Conservation (phyloP, 2,329 filamentous ascomycete species). For the Calonectria pteridis region DNA sequence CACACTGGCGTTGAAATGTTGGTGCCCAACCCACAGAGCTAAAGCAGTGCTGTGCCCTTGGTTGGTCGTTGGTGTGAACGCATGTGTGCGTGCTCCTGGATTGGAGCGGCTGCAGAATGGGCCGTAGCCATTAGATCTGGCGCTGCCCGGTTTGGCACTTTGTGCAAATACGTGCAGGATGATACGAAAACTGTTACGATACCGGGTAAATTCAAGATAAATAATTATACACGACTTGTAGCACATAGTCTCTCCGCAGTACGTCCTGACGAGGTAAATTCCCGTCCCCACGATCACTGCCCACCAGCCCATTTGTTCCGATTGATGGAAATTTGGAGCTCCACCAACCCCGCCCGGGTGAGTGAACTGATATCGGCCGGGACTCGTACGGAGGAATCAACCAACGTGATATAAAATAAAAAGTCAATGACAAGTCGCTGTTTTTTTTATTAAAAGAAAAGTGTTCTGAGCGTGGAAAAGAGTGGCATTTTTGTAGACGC, state of each 20-base stretch:
- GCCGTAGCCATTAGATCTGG: not conserved
- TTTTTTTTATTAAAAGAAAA: not conserved
- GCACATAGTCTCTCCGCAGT: not conserved
- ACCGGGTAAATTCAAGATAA: not conserved
- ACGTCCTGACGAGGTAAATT: not conserved
- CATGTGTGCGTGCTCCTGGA: not conserved
- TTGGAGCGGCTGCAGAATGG: not conserved
- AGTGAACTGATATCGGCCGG: constrained; percentile 11
- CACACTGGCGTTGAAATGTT: not conserved
- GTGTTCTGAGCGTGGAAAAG: too few species aligned
- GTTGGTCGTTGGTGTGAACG: not conserved
- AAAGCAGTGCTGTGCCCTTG: not conserved
- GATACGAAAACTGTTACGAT: constrained; percentile 9
- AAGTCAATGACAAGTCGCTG: not conserved
- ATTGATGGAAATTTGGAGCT: constrained; percentile 11
- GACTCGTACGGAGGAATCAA: not conserved
- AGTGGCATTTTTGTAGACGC: not conserved
- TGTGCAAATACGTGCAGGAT: too few species aligned
- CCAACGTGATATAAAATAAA: not conserved
- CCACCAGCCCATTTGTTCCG: not conserved
- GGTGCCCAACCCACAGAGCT: not conserved
- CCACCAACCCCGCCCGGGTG: constrained; percentile 9
- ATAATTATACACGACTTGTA: not conserved
- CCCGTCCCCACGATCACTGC: not conserved
- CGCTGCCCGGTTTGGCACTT: not conserved